Conservation (phyloP, 768 basidiomycete species). For the Astraeus odoratus region DNA sequence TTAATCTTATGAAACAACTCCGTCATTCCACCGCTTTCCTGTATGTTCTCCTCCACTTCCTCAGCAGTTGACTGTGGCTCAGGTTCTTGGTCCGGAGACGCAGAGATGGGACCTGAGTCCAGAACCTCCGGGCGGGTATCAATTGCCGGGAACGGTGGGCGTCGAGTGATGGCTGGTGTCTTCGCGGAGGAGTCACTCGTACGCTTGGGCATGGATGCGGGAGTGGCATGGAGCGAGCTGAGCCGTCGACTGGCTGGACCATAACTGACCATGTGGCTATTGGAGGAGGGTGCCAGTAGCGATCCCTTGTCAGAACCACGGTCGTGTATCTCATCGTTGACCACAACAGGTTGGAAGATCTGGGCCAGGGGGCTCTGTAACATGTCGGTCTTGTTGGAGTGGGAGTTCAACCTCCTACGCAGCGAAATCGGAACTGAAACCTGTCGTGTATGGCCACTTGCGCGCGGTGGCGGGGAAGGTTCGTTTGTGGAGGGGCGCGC, state of each 20-base stretch:
- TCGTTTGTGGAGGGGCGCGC: neutral
- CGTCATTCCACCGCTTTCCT: constrained; percentile 19
- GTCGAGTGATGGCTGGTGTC: constrained; percentile 3
- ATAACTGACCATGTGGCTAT: constrained; percentile 27
- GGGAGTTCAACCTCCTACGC: constrained; percentile 17
- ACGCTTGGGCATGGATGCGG: constrained; percentile 4
- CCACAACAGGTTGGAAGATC: constrained; percentile 59
- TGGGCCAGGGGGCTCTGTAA: constrained; percentile 59
- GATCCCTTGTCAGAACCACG: constrained; percentile 15
- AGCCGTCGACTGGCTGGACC: constrained; percentile 35
- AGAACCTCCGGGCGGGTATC: constrained; percentile 21
- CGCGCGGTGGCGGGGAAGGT: constrained; percentile 7
- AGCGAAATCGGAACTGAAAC: constrained; percentile 9
- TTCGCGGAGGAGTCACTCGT: constrained; percentile 9
- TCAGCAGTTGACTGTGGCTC: constrained; percentile 17
- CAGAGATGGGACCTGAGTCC: constrained; percentile 12
- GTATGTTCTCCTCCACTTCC: constrained; percentile 21
- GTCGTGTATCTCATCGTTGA: constrained; percentile 40
- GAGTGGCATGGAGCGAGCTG: constrained; percentile 31
- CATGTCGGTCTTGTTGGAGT: constrained; percentile 15
- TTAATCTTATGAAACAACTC: constrained; percentile 31
- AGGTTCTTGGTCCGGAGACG: constrained; percentile 20
- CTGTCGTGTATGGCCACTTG: constrained; percentile 9
- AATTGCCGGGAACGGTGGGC: constrained; percentile 10
- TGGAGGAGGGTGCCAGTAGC: constrained; percentile 7